These are phyloP conservation scores for Sordariomycetes sp. DNA, from an alignment of 2,329 filamentous ascomycete genomes.

Conservation along the genomic window DNA sequence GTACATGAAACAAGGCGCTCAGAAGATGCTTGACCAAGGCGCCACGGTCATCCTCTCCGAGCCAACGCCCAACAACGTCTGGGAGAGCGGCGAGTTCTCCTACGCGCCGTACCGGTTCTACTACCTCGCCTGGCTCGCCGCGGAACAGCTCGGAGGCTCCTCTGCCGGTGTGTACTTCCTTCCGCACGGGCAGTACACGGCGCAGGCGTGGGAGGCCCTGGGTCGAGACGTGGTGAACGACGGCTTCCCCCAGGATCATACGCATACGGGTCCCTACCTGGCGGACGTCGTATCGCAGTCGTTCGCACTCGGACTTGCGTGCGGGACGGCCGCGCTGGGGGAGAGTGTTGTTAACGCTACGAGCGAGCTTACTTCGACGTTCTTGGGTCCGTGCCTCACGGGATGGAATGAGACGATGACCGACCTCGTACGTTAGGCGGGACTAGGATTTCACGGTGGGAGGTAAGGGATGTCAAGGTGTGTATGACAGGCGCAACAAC, in stretches of 20 bases:
- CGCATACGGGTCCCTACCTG: conserved; percentile 46
- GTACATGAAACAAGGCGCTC: conserved; percentile 48
- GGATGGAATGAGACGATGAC: not conserved
- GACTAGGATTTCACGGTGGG: no score
- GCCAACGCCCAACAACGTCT: conserved; percentile 47
- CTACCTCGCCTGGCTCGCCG: conserved; percentile 36
- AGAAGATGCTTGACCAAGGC: conserved; percentile 41
- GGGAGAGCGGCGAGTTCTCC: conserved; percentile 42
- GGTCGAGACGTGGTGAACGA: conserved; percentile 38
- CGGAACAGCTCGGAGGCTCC: conserved; percentile 21
- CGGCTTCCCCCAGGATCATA: conserved; percentile 50
- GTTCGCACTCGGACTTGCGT: conserved; percentile 45
- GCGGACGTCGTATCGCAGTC: conserved; percentile 44
- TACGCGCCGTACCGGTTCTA: conserved; percentile 43
- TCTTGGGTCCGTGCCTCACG: conserved; percentile 17
- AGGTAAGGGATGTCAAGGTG: no score
- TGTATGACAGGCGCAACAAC: no score
- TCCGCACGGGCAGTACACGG: conserved; percentile 49
- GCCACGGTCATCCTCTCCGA: conserved; percentile 49
- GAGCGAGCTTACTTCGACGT: conserved; percentile 15
- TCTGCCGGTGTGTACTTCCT: conserved; percentile 39
- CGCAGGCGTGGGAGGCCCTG: conserved; percentile 37
- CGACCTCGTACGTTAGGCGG: no score
- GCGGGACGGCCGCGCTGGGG: conserved; percentile 30
- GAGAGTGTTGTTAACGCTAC: conserved; percentile 19